These are phyloP conservation scores for Eucalyptus sp. DNA, from an alignment of 345 rosid genomes.

Conservation along the genomic window DNA sequence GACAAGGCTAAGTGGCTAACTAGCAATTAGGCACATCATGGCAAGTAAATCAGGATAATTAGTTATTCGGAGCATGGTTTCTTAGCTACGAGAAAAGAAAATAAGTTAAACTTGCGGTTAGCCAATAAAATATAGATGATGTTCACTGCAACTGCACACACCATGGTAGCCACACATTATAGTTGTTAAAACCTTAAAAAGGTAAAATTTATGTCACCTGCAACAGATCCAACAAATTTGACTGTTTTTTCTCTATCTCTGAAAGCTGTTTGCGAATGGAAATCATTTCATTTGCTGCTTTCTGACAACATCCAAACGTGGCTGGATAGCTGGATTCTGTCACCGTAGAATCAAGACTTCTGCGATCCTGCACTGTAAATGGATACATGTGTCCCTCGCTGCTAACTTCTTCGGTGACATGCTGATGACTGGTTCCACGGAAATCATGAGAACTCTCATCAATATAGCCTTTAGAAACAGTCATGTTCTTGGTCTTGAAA, in stretches of 20 bases:
- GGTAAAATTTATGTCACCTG: conserved; percentile 38
- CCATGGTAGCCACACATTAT: not conserved
- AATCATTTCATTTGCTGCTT: conserved; percentile 51
- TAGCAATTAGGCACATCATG: not conserved
- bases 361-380: conserved; percentile 35
- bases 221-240: conserved; percentile 55
- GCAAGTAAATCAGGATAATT: not conserved
- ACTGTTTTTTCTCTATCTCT: conserved; percentile 70
- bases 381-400: conserved; percentile 32
- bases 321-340: conserved; percentile 48
- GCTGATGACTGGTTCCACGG: conserved; percentile 24
- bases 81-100: not conserved
- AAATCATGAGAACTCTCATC: conserved; percentile 23
- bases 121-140: not conserved
- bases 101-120: not conserved
- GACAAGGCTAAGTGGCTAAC: not conserved
- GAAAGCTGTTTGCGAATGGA: conserved; percentile 63
- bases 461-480: conserved; percentile 33
- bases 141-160: not conserved
- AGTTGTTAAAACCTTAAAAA: not conserved
- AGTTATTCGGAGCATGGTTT: not conserved
- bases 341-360: conserved; percentile 67
- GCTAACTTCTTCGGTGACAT: conserved; percentile 28
- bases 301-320: conserved; percentile 42
- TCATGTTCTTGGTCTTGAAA: conserved; percentile 35